Evolutionary conservation across 1,284 basidiomycete species (phyloP), one percentile per base, ranked within the genome.

Genomic region (Phlebopus sp.): DNA sequence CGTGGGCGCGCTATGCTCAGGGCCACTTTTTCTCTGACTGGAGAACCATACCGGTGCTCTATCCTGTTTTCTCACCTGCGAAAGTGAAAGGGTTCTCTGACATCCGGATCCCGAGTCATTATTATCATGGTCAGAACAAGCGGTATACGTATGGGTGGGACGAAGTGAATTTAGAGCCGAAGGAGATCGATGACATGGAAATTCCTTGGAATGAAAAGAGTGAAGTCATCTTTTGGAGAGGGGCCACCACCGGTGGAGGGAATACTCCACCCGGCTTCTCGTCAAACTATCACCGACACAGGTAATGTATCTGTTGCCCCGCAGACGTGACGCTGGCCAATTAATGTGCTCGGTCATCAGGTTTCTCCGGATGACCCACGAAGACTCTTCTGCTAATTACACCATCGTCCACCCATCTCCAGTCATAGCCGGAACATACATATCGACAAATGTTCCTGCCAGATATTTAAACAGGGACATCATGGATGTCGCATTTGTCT

Each of bases 1-100:
- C 94, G 0, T 86, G 89, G 70, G 84, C 88, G 25, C 92, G 88
- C 59, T 86, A 87, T 61, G 77, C 78, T 37, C 93, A 97, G 63
- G 92, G 93, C 7, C 92, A 92, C 64, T 97, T 96, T 69, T 97
- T 96, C 78, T 91, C 90, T 15, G 94, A 97, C 66, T 96, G 91
- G 87, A 76, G 94, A 15, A 90, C 86, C 0, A 86, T 95, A 49
- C 80, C 88, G 11, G 81, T 82, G 1, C 75, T 95, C 13, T 94
- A 91, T 67, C 94, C 94, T 5, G 81, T 97, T 44, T 89, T 97
- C 66, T 94, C 90, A 3, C 93, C 94, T 0, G 90, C 91, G 0
- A 91, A 89, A 61, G 82, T 85, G 0, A 71, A 73, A 23, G 94
- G 94, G 0, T 97, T 87, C 64, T 73, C 81, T 50, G 94, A 97